Evolutionary conservation across 2,329 filamentous ascomycete genomes (phyloP).

Genomic region (Pezicula neosporulosa): DNA sequence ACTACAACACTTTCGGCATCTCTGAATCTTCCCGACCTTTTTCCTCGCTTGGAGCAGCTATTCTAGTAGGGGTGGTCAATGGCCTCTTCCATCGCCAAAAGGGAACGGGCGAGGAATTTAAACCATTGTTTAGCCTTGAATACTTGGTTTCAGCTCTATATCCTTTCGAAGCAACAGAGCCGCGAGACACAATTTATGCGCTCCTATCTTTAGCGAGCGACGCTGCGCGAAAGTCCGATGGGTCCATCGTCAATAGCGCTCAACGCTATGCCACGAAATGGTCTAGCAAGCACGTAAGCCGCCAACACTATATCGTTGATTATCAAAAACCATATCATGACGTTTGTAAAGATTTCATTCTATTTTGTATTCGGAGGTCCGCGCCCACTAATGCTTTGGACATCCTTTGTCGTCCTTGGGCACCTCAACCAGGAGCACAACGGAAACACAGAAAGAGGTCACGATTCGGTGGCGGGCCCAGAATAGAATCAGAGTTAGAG

Average conservation of each 20-base stretch:
- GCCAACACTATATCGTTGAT: background rate
- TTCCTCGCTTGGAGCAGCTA: no score
- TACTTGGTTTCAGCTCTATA: background rate
- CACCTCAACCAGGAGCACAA: background rate
- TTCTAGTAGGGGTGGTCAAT: no score
- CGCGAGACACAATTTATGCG: background rate
- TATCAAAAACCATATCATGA: background rate
- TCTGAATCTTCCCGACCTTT: no score
- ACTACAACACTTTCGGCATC: no score
- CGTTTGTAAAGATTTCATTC: background rate
- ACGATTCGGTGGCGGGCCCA: background rate
- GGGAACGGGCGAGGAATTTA: background rate
- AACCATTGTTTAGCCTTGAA: background rate
- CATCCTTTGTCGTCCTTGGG: background rate
- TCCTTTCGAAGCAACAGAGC: background rate
- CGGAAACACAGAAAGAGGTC: background rate
- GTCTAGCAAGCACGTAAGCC: background rate
- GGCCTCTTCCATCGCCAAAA: no score
- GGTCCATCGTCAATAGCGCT: background rate
- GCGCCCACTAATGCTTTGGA: background rate
- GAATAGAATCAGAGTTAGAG: no score
- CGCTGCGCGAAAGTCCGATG: no score
- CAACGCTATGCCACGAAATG: background rate
- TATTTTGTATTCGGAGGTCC: no score
- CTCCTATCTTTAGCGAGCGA: background rate